These are phyloP conservation scores for Plantago ovata DNA, from an alignment of 257 asterid genomes.

Conservation along the genomic window DNA sequence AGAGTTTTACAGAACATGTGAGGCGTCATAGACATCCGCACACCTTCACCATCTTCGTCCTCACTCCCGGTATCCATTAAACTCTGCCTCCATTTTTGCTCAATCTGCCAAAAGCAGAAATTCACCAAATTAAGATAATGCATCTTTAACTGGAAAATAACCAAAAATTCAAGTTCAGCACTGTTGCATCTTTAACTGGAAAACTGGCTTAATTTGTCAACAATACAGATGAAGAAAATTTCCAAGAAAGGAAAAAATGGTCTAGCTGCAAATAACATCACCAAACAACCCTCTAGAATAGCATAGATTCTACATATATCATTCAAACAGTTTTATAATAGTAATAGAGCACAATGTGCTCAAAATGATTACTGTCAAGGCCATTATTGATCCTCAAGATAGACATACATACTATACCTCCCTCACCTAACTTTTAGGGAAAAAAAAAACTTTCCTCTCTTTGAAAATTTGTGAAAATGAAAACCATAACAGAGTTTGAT, in stretches of 20 bases:
- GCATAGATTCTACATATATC: background rate
- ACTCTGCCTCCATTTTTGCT: conserved; percentile 69
- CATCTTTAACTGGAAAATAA: background rate
- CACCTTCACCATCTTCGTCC: conserved; percentile 54
- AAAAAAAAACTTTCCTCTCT: background rate
- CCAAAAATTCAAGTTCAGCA: background rate
- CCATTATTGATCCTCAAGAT: background rate
- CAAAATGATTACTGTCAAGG: too few relatives aligned
- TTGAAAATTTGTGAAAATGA: background rate
- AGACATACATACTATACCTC: background rate
- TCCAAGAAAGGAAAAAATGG: background rate
- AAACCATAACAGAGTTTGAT: background rate
- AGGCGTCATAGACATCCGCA: conserved; percentile 59
- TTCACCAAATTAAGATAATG: too few relatives aligned
- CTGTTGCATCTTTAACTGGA: background rate
- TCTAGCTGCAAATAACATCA: background rate
- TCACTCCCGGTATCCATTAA: conserved; percentile 45
- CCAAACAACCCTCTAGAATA: background rate
- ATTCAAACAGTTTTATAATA: background rate
- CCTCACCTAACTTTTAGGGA: background rate
- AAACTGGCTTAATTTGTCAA: background rate
- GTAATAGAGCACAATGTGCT: background rate
- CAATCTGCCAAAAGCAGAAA: conserved; percentile 28
- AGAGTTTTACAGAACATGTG: conserved; percentile 97
- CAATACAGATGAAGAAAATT: background rate